These are phyloP conservation scores for Rhododendron ovatum DNA, from an alignment of 148 eudicot species.

Conservation along the genomic window DNA sequence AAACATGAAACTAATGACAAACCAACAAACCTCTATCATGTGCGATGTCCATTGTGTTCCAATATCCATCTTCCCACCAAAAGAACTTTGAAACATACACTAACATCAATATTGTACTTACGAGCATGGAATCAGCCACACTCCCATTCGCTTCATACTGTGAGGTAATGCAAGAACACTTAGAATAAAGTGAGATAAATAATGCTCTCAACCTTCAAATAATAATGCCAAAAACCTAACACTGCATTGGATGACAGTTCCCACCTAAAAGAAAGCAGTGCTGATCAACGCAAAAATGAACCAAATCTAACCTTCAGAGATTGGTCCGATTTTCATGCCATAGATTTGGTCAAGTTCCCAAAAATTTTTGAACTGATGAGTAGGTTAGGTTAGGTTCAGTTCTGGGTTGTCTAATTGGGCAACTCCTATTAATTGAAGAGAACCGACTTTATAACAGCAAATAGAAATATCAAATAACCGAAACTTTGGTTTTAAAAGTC, in stretches of 20 bases:
- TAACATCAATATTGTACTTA: slow-evolving; percentile 78
- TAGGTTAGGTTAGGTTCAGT: background rate
- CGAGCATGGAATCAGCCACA: slow-evolving; percentile 85
- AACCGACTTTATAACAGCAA: background rate
- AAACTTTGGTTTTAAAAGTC: background rate
- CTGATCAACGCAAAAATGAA: background rate
- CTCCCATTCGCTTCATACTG: slow-evolving; percentile 84
- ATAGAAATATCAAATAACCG: background rate
- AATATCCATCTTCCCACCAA: slow-evolving; percentile 99
- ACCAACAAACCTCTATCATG: slow-evolving; percentile 83
- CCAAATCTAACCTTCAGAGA: background rate
- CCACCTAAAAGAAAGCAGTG: background rate
- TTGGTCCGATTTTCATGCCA: background rate
- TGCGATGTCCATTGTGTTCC: slow-evolving; percentile 99
- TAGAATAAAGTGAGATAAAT: background rate
- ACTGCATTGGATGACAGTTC: background rate
- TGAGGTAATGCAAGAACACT: background rate
- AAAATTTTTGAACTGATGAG: background rate
- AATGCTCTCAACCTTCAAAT: background rate
- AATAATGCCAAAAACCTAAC: background rate
- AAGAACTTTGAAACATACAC: slow-evolving; percentile 92
- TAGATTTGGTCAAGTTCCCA: background rate
- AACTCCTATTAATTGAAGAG: background rate
- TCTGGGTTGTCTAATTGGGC: background rate
- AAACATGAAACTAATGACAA: background rate